phyloP scores from a whole-genome alignment of 768 basidiomycete species.

The Phaeotremella skinneri region DNA sequence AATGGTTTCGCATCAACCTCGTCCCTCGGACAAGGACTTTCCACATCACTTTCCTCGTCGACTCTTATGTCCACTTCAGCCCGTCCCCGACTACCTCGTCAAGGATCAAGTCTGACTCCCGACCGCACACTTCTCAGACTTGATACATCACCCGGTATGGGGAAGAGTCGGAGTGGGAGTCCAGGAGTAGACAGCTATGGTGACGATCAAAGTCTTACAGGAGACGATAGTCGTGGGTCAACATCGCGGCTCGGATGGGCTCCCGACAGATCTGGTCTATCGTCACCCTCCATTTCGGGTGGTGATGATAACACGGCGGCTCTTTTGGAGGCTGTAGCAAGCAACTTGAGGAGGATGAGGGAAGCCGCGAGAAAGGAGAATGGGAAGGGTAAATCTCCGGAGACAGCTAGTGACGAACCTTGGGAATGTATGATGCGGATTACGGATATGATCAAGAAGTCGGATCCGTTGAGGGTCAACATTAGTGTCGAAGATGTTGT shows the following conservation, averaged over 20 bases:
- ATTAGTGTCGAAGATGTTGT: slow-evolving; percentile 67
- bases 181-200: slow-evolving; percentile 15
- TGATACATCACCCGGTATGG: not conserved
- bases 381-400: slow-evolving; percentile 28
- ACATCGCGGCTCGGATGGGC: slow-evolving; percentile 4
- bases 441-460: slow-evolving; percentile 56
- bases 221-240: not conserved
- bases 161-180: slow-evolving; percentile 9
- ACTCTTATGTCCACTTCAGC: slow-evolving; percentile 16
- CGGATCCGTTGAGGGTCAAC: slow-evolving; percentile 73
- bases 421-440: slow-evolving; percentile 32
- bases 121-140: slow-evolving; percentile 9
- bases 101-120: slow-evolving; percentile 35
- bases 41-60: slow-evolving; percentile 29
- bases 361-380: slow-evolving; percentile 9
- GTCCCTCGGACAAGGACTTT: slow-evolving; percentile 30
- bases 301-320: slow-evolving; percentile 25
- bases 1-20: slow-evolving; percentile 39
- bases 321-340: slow-evolving; percentile 18
- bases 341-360: slow-evolving; percentile 21
- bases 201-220: not conserved
- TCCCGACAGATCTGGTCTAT: not conserved
- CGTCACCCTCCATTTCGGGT: not conserved
- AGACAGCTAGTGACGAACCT: slow-evolving; percentile 28
- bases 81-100: slow-evolving; percentile 13